Percentiles rank a stretch among this genome's conserved stretches.
phyloP scores from a whole-genome alignment of 2,329 filamentous ascomycete species.

The Hypocreales sp. region DNA sequence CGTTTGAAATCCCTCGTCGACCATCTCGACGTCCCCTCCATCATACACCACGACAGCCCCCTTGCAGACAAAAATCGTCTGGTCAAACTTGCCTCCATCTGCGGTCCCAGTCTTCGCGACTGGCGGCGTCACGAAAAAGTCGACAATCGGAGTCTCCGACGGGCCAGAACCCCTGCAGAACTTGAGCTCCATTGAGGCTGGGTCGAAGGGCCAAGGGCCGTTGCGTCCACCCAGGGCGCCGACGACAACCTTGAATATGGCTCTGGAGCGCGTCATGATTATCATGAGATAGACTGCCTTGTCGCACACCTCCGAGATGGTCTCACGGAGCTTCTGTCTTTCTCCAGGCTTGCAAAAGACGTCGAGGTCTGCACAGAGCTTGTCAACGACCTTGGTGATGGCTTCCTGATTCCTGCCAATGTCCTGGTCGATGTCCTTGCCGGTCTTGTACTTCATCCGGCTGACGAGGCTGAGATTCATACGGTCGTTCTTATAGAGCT shows the following conservation, averaged over 20 bases:
- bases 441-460: constrained; percentile 1
- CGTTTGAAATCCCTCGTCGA: too few species aligned
- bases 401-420: neutral
- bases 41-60: too few species aligned
- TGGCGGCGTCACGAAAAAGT: neutral
- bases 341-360: neutral
- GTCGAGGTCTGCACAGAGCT: neutral
- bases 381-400: neutral
- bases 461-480: constrained; percentile 1
- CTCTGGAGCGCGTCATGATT: constrained; percentile 1
- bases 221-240: neutral
- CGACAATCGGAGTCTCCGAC: neutral
- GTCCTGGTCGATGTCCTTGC: constrained; percentile 1
- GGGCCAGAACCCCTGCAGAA: neutral
- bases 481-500: neutral
- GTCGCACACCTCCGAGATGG: neutral
- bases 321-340: neutral
- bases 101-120: constrained; percentile 1
- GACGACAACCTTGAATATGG: neutral
- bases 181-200: neutral
- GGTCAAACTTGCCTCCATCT: neutral
- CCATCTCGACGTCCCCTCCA: too few species aligned
- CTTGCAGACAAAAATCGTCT: too few species aligned
- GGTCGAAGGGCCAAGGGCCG: neutral
- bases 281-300: neutral